Base-by-base conservation (phyloP, 805 yeast species). In the Metahyphopichia silvanorum region DNA sequence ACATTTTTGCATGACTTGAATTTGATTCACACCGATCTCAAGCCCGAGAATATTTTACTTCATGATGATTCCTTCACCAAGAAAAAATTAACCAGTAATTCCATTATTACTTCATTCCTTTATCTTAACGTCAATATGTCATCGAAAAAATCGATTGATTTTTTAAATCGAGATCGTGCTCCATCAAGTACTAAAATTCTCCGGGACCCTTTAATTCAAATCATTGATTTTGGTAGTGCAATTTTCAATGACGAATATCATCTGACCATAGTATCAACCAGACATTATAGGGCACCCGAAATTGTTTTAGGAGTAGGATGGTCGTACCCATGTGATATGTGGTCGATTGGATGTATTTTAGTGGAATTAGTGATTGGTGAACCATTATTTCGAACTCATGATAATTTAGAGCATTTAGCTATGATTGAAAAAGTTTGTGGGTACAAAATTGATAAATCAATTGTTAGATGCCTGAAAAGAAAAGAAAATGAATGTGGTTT, bases 231-330 rank as follows among this genome's bases (percentile, higher is more conserved):
- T 59, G 99, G 99, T n/a, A 80, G 93, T 24, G 96, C 98, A 1
- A 80, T 94, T 4, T 93, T 93, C 50, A 76, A 85, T 46, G 95
- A 89, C 58, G 98, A 93, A 61, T 88, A 85, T 54, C 99, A 93
- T 66, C 80, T 94, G 3, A 77, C 84, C 14, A 79, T 93, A 11
- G 96, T 93, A 8, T 86, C 96, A 6, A 93, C 99, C 2, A 71
- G 99, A 31, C 98, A 93, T 58, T 93, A 93, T 57, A 68, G 98
- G 33, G 98, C 98, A 0, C 98, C 98, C 0, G 98, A 93, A 55
- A 88, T 93, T 42, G 87, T 91, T 1, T 62, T 93, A 19, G 96
- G 96, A 2, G 71, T 77, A n/a, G 96, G 97, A 13, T 93, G 98
- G 98, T 84, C 96, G 6, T 88, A 75, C 47, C 95, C 97, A 1